A percentile compares a stretch with the other conserved stretches of the same genome.
These are phyloP conservation scores for Cryptococcus jaspeensis DNA, from an alignment of 1,284 basidiomycete genomes.

Conservation along the genomic window DNA sequence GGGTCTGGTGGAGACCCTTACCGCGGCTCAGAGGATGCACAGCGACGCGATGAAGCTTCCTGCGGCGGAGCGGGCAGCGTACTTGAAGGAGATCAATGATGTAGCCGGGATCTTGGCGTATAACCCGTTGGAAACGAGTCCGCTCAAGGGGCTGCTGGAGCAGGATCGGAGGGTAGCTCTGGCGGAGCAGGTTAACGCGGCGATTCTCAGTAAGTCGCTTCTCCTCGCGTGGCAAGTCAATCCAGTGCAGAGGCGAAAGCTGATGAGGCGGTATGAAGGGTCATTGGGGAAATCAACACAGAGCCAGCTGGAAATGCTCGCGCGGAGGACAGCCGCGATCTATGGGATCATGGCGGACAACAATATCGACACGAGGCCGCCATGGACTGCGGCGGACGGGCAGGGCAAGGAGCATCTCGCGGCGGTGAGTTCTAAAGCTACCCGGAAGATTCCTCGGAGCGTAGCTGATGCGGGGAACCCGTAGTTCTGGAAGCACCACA, in stretches of 20 bases:
- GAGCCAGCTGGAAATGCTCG: conserved; percentile 33
- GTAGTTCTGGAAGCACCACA: conserved; percentile 21
- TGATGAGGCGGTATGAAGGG: background rate
- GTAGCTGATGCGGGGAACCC: background rate
- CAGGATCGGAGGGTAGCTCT: conserved; percentile 43
- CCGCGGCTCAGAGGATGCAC: conserved; percentile 40
- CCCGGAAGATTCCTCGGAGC: too few species aligned
- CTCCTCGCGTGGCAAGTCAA: too few species aligned
- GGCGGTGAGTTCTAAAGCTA: conserved; percentile 26
- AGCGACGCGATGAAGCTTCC: conserved; percentile 38
- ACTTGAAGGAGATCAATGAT: conserved; percentile 48
- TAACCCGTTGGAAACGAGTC: conserved; percentile 46
- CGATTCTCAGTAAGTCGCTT: conserved; percentile 46
- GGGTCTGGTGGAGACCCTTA: conserved; percentile 33
- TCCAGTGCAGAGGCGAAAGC: background rate
- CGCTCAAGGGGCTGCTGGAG: conserved; percentile 45
- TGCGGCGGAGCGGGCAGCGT: conserved; percentile 38
- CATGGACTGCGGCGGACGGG: conserved; percentile 31
- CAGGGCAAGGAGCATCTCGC: conserved; percentile 25
- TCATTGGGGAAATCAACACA: conserved; percentile 28
- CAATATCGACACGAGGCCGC: conserved; percentile 32
- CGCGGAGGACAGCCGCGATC: conserved; percentile 29
- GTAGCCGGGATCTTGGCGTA: conserved; percentile 50
- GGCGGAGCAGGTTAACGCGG: conserved; percentile 47
- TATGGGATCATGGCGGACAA: conserved; percentile 30